These are phyloP conservation scores for Spathaspora boniae DNA, from an alignment of 805 yeast genomes.

Conservation along the genomic window DNA sequence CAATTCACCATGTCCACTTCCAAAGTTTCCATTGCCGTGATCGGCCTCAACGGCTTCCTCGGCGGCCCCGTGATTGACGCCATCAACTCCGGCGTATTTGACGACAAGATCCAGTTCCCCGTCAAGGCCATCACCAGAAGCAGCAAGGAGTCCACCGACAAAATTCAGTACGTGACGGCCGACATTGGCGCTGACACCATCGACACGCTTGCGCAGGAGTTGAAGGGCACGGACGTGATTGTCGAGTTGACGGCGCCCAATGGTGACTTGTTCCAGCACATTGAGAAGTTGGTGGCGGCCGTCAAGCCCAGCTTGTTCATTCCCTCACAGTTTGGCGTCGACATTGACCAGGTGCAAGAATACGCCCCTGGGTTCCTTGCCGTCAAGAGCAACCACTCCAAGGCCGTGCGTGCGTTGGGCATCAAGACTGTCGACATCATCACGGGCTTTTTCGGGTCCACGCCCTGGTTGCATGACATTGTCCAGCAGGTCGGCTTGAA, in stretches of 20 bases:
- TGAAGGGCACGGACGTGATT: constrained; percentile 35
- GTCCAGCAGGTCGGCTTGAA: constrained; percentile 38
- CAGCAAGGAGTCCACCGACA: constrained; percentile 29
- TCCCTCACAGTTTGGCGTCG: constrained; percentile 61
- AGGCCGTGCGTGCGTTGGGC: constrained; percentile 5
- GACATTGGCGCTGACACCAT: constrained; percentile 10
- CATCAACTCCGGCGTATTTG: constrained; percentile 40
- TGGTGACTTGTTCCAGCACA: constrained; percentile 26
- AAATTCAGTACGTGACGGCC: constrained; percentile 37
- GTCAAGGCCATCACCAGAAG: constrained; percentile 50
- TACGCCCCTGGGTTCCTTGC: constrained; percentile 11
- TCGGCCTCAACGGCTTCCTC: constrained; percentile 51
- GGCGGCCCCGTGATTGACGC: constrained; percentile 48
- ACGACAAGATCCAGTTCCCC: constrained; percentile 42
- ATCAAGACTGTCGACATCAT: constrained; percentile 11
- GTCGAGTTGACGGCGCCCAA: constrained; percentile 40
- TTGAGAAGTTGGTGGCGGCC: constrained; percentile 33
- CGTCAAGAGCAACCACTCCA: constrained; percentile 7
- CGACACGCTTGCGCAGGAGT: constrained; percentile 6
- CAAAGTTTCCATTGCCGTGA: constrained; percentile 41
- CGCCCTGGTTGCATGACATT: constrained; percentile 30
- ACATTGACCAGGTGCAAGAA: constrained; percentile 22
- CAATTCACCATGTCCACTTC: constrained; percentile 11
- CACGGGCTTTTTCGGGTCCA: constrained; percentile 17
- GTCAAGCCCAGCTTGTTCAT: constrained; percentile 50